These are phyloP conservation scores for Corylus americana DNA, from an alignment of 306 rosid genomes.

Conservation along the genomic window DNA sequence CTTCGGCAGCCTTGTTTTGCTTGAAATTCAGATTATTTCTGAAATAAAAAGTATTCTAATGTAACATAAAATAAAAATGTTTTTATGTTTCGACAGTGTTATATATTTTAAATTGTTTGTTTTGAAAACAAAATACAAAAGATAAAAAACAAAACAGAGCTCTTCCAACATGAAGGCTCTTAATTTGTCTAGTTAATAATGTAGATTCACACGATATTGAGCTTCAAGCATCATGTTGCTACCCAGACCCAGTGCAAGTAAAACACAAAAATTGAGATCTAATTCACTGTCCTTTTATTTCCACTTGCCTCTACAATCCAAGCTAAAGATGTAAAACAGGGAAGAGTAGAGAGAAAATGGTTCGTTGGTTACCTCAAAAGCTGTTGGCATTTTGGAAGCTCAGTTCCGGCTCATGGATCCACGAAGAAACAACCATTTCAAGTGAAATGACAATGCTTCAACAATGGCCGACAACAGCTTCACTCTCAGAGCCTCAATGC, in stretches of 20 bases:
- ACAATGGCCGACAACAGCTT: not conserved
- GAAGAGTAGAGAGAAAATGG: not conserved
- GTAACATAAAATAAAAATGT: no score
- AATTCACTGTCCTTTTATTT: no score
- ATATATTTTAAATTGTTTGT: not conserved
- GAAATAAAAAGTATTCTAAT: not conserved
- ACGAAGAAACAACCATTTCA: not conserved
- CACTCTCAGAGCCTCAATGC: not conserved
- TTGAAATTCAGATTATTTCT: not conserved
- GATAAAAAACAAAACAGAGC: no score
- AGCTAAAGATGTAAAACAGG: not conserved
- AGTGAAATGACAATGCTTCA: not conserved
- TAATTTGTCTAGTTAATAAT: no score
- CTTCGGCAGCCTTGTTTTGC: not conserved
- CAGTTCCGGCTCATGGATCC: slow-evolving; percentile 3
- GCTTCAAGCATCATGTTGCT: no score
- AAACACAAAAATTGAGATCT: no score
- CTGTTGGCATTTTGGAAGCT: not conserved
- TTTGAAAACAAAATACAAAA: not conserved
- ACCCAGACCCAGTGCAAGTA: no score
- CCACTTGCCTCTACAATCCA: no score
- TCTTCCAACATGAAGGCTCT: no score
- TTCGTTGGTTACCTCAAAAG: slow-evolving; percentile 21
- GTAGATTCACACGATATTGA: no score
- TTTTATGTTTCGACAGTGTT: no score